phyloP scores from a whole-genome alignment of 176 grass and related monocot species.

The Juncus inflexus region DNA sequence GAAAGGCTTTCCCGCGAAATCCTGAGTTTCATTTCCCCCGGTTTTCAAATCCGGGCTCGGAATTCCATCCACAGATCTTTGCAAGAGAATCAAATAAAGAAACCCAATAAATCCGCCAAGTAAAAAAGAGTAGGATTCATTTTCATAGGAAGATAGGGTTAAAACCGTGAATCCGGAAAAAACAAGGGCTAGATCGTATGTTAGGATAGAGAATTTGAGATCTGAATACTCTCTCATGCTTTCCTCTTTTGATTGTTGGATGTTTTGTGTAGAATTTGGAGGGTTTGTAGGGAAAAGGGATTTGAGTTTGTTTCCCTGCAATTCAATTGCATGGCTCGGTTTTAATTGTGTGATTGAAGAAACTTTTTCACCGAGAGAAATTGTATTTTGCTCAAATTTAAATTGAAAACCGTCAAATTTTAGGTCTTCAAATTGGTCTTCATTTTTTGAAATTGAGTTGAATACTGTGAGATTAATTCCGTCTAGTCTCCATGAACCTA shows the following conservation, averaged over 20 bases:
- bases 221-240: slow-evolving; percentile 68
- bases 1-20: slow-evolving; percentile 62
- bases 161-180: slow-evolving; percentile 59
- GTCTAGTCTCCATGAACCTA: slow-evolving; percentile 90
- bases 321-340: slow-evolving; percentile 38
- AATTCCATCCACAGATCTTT: slow-evolving; percentile 72
- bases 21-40: slow-evolving; percentile 18
- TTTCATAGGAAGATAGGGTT: slow-evolving; percentile 46
- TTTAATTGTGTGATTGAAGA: slow-evolving; percentile 57
- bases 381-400: slow-evolving; percentile 46
- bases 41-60: slow-evolving; percentile 30
- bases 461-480: slow-evolving; percentile 64
- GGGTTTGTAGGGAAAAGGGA: slow-evolving; percentile 17
- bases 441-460: slow-evolving; percentile 36
- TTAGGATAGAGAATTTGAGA: slow-evolving; percentile 77
- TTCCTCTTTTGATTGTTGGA: slow-evolving; percentile 45
- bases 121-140: slow-evolving; percentile 57
- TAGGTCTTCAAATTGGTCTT: slow-evolving; percentile 28
- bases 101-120: slow-evolving; percentile 76
- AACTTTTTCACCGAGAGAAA: slow-evolving; percentile 54
- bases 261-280: neutral
- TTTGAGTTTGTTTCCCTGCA: slow-evolving; percentile 45
- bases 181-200: slow-evolving; percentile 63
- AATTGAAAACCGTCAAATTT: slow-evolving; percentile 53
- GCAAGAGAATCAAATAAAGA: slow-evolving; percentile 68